Conservation (phyloP, 768 basidiomycete genomes). For the Melanogaster broomeanus region DNA sequence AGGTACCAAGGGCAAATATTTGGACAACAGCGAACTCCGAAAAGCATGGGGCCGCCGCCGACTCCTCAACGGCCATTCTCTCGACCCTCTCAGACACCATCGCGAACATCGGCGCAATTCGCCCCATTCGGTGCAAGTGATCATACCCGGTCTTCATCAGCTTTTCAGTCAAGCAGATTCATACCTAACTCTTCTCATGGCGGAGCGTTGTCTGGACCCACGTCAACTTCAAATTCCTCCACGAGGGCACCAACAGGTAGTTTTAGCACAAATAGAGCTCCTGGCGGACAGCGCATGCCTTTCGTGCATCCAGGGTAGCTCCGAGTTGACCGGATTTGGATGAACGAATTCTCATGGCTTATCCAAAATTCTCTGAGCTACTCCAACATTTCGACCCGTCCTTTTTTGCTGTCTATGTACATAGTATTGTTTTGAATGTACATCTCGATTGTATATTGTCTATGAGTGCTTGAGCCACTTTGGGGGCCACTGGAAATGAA, state of each 20-base stretch:
- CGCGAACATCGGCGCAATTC: constrained; percentile 20
- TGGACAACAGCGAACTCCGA: constrained; percentile 23
- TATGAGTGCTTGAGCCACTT: background rate
- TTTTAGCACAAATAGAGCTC: constrained; percentile 12
- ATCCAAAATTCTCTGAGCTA: background rate
- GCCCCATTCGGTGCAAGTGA: constrained; percentile 8
- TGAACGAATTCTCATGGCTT: constrained; percentile 10
- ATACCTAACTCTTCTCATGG: constrained; percentile 28
- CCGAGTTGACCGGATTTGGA: constrained; percentile 34
- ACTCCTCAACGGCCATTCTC: constrained; percentile 43
- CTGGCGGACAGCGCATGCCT: constrained; percentile 51
- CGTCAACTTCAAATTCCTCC: constrained; percentile 23
- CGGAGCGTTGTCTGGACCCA: constrained; percentile 20
- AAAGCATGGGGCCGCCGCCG: constrained; percentile 54
- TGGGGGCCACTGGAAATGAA: too few species aligned
- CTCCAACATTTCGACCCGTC: background rate
- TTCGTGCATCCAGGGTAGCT: constrained; percentile 47
- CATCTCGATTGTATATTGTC: background rate
- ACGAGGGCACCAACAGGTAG: constrained; percentile 9
- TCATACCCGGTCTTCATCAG: constrained; percentile 6
- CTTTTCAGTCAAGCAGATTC: constrained; percentile 32
- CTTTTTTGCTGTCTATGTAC: background rate
- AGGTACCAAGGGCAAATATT: background rate
- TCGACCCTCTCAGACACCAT: constrained; percentile 25
- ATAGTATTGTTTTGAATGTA: background rate